Base-by-base conservation (phyloP, 805 yeast genomes). In the Debaryomyces prosopidis region DNA sequence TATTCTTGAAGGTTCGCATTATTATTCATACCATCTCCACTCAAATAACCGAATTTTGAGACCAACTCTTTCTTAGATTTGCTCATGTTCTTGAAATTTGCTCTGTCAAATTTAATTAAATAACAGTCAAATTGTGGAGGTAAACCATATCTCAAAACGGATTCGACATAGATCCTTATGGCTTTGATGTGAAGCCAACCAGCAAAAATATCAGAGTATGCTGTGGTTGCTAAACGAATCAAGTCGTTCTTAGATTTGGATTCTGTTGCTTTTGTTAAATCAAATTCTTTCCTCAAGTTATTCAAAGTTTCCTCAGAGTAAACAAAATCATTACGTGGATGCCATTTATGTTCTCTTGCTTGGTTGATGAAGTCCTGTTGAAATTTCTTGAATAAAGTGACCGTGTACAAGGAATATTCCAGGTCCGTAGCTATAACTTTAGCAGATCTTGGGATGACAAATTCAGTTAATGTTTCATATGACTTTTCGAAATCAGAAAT, bases 401-500 rank as follows among this genome's bases (percentile, higher is more conserved):
- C 90, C 40, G 84, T 77, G 71, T 80, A 91, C 48, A 94, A 75
- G 23, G 73, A 60, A 62, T 72, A 92, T 51, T 91, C 97, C 23
- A 76, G 66, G 68, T 94, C 99, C 42, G 76, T 68, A 7, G 87
- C 73, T 47, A 94, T 77, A 42, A 79, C 68, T 20, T 75, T 65
- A 1, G 97, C 97, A 31, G 90, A 81, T 58, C 97, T 83, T 46
- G 99, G 99, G 31, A 94, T 96, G 32, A 94, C 96, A 75, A 89
- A 85, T 38, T 80, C 75, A 15, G 85, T 71, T 49, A 89, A 68
- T 3, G 87, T 76, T 71, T 94, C 99, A 69, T 94, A 94, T 11
- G 76, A 59, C 50, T 71, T 69, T 48, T 84, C 66, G 60, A 90
- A 94, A 30, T 81, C 85, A 36, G 74, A 66, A 48, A 78, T 74